Percentiles rank a stretch among this genome's conserved stretches.
Conservation (phyloP, 805 yeast species). For the Kazachstania africana region DNA sequence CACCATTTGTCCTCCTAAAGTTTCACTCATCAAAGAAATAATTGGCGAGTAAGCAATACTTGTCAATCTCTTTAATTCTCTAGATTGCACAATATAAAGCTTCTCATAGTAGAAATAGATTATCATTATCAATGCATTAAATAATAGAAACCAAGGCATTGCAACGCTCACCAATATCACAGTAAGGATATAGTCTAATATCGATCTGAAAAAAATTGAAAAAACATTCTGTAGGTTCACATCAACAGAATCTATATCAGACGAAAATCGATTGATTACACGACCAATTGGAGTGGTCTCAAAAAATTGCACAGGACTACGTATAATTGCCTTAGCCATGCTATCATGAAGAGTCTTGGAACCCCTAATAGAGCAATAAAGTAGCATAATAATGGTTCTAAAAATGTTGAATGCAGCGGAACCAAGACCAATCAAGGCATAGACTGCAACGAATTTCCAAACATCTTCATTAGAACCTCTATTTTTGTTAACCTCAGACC, state of each 20-base stretch:
- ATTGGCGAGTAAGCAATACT: slow-evolving; percentile 65
- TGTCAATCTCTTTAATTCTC: slow-evolving; percentile 69
- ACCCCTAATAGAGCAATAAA: slow-evolving; percentile 44
- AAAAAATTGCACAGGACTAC: slow-evolving; percentile 55
- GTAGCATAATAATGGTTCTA: slow-evolving; percentile 38
- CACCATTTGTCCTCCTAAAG: slow-evolving; percentile 65
- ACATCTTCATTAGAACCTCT: slow-evolving; percentile 34
- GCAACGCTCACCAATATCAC: slow-evolving; percentile 39
- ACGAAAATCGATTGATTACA: slow-evolving; percentile 51
- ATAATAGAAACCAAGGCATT: slow-evolving; percentile 42
- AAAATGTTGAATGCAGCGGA: slow-evolving; percentile 37
- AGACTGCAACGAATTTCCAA: slow-evolving; percentile 37
- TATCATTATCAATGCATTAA: slow-evolving; percentile 34
- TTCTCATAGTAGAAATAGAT: slow-evolving; percentile 61
- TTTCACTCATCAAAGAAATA: slow-evolving; percentile 73
- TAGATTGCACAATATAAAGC: slow-evolving; percentile 55
- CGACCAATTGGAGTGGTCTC: slow-evolving; percentile 63
- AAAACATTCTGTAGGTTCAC: slow-evolving; percentile 44
- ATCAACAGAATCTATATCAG: slow-evolving; percentile 50
- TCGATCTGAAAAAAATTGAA: slow-evolving; percentile 33
- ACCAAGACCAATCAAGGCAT: slow-evolving; percentile 43
- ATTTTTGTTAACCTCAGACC: slow-evolving; percentile 47
- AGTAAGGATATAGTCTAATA: slow-evolving; percentile 37
- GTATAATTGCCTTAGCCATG: slow-evolving; percentile 42
- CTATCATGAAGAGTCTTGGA: slow-evolving; percentile 42